These are phyloP conservation scores for Hypoxylon sp. DNA, from an alignment of 2,329 filamentous ascomycete genomes.

Conservation along the genomic window DNA sequence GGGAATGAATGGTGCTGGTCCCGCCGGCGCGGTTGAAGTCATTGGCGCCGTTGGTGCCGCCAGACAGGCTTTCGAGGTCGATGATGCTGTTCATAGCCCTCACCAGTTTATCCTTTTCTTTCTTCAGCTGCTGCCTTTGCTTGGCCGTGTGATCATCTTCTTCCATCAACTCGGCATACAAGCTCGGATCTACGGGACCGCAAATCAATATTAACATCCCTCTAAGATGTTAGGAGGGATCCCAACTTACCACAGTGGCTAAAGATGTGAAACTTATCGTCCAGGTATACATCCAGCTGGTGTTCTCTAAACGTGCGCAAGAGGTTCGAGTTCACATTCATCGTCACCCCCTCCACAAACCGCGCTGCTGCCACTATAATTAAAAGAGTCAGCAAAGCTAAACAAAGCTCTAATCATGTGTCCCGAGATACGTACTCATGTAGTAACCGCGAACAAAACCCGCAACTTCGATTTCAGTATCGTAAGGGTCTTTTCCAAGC, in stretches of 20 bases:
- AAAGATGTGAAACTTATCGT: conserved; percentile 50
- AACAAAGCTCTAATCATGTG: not conserved
- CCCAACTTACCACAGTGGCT: conserved; percentile 49
- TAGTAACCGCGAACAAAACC: conserved; percentile 79
- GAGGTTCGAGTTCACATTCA: conserved; percentile 53
- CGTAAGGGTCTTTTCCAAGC: conserved; percentile 71
- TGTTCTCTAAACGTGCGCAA: conserved; percentile 49
- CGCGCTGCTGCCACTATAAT: conserved; percentile 69
- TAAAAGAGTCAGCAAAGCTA: conserved; percentile 23
- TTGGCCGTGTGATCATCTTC: conserved; percentile 63
- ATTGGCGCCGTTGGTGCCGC: not conserved
- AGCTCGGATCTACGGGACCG: conserved; percentile 47
- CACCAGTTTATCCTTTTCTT: conserved; percentile 63
- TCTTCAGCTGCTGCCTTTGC: conserved; percentile 60
- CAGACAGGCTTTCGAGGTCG: conserved; percentile 58
- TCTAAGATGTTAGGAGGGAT: not conserved
- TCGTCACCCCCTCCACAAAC: conserved; percentile 70
- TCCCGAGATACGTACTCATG: conserved; percentile 56
- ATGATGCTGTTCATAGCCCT: conserved; percentile 64
- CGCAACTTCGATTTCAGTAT: conserved; percentile 73
- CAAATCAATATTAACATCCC: conserved; percentile 17
- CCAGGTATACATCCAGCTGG: conserved; percentile 49
- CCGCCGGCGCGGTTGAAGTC: conserved; percentile 19
- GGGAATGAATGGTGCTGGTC: not conserved
- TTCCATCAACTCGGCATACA: conserved; percentile 64